phyloP scores from a whole-genome alignment of 1,139 yeast species.

The Candida sojae region DNA sequence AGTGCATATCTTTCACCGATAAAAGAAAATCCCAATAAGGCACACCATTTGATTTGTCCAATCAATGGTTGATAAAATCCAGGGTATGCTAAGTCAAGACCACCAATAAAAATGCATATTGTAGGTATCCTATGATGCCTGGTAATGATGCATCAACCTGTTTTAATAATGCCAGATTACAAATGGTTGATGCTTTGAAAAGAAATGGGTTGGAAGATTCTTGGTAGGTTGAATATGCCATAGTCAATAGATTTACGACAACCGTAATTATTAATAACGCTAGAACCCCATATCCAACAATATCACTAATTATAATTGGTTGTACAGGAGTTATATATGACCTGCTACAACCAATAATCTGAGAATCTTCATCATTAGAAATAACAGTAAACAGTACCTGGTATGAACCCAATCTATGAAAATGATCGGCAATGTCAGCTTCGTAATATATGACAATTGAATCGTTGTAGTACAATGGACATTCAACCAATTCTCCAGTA shows the following conservation, averaged over 20 bases:
- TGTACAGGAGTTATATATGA: conserved; percentile 54
- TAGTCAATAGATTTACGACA: conserved; percentile 42
- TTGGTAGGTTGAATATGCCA: conserved; percentile 58
- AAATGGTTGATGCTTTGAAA: conserved; percentile 60
- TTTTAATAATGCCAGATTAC: conserved; percentile 56
- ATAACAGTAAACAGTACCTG: conserved; percentile 39
- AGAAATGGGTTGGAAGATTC: conserved; percentile 62
- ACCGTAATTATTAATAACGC: conserved; percentile 45
- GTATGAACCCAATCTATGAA: conserved; percentile 45
- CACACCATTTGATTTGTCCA: conserved; percentile 38
- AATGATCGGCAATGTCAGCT: conserved; percentile 34
- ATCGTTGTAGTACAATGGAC: conserved; percentile 47
- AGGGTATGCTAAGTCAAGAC: conserved; percentile 59
- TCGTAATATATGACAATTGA: conserved; percentile 40
- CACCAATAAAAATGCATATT: conserved; percentile 59
- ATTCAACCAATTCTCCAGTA: conserved; percentile 30
- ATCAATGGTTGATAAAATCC: conserved; percentile 64
- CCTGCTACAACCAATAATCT: conserved; percentile 48
- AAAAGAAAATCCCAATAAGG: conserved; percentile 32
- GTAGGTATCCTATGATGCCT: conserved; percentile 53
- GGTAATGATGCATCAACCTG: conserved; percentile 59
- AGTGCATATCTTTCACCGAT: conserved; percentile 7
- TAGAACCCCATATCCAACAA: conserved; percentile 43
- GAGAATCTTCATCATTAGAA: conserved; percentile 34
- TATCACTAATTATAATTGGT: conserved; percentile 28